A percentile compares a stretch with the other conserved stretches of the same genome.
Conservation (phyloP, 257 asterid species). For the Capsicum rhomboideum region DNA sequence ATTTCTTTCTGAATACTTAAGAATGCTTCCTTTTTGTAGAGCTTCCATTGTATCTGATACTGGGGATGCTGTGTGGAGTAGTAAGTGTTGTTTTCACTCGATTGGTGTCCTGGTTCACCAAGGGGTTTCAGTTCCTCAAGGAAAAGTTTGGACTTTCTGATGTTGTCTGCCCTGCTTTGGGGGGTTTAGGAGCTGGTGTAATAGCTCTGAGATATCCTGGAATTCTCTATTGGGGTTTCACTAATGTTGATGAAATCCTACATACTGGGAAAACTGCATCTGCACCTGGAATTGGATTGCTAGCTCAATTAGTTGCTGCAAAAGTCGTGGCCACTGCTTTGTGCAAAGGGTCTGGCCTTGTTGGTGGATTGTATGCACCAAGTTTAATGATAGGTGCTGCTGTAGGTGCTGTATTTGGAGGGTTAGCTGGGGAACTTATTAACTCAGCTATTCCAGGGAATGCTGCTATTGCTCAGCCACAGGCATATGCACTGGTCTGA, state of each 20-base stretch:
- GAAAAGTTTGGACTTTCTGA: slow-evolving; percentile 67
- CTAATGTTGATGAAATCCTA: slow-evolving; percentile 92
- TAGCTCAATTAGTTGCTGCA: slow-evolving; percentile 83
- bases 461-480: slow-evolving; percentile 94
- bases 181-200: slow-evolving; percentile 96
- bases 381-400: slow-evolving; percentile 99
- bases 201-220: slow-evolving; percentile 97
- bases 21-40: slow-evolving; percentile 44
- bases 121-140: slow-evolving; percentile 53
- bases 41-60: slow-evolving; percentile 85
- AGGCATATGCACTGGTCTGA: slow-evolving; percentile 87
- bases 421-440: slow-evolving; percentile 81
- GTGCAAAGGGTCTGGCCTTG: slow-evolving; percentile 94
- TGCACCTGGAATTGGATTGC: slow-evolving; percentile 96
- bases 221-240: slow-evolving; percentile 94
- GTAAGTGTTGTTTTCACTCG: slow-evolving; percentile 87
- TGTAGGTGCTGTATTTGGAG: slow-evolving; percentile 98
- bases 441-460: slow-evolving; percentile 95
- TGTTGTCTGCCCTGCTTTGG: slow-evolving; percentile 96
- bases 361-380: slow-evolving; percentile 96
- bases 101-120: slow-evolving; percentile 67
- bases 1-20: slow-evolving; percentile 18
- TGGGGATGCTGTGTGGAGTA: slow-evolving; percentile 98
- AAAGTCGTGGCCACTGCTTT: slow-evolving; percentile 93
- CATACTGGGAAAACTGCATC: slow-evolving; percentile 98